A percentile compares a stretch with the other conserved stretches of the same genome.
These are phyloP conservation scores for Hyaloscypha finlandica DNA, from an alignment of 495 filamentous ascomycete species.

Conservation along the genomic window DNA sequence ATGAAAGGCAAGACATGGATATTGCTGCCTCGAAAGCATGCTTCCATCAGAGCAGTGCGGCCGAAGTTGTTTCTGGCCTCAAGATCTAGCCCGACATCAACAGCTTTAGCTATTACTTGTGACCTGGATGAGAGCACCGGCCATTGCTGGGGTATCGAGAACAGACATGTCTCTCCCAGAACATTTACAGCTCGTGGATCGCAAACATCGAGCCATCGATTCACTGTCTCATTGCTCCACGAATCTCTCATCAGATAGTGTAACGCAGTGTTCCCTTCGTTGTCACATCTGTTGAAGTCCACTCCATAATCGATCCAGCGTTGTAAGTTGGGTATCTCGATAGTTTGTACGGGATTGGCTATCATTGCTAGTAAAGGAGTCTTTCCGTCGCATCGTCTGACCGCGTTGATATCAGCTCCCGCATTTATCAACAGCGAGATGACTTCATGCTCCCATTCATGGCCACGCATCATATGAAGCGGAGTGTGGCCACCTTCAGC, in stretches of 20 bases:
- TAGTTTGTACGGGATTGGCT: background rate
- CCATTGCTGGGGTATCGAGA: background rate
- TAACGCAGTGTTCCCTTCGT: constrained; percentile 14
- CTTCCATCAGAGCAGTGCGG: background rate
- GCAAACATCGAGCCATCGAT: background rate
- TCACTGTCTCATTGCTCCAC: background rate
- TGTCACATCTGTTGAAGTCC: constrained; percentile 4
- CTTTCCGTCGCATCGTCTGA: background rate
- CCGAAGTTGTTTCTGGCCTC: constrained; percentile 5
- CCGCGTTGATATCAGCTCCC: background rate
- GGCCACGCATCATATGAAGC: background rate
- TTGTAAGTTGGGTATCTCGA: background rate
- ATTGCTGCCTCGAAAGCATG: background rate
- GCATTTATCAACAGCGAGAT: constrained; percentile 6
- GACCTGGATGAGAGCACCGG: background rate
- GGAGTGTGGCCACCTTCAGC: background rate
- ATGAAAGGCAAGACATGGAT: background rate
- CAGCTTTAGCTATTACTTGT: background rate
- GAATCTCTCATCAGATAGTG: constrained; percentile 6
- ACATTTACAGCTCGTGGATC: too few species aligned
- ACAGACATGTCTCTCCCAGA: background rate
- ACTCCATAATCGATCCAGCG: background rate
- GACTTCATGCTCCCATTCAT: background rate
- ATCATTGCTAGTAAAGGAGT: background rate
- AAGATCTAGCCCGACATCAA: constrained; percentile 7